Conservation (phyloP, 441 rosid genomes). For the Flueggea neowawraea region DNA sequence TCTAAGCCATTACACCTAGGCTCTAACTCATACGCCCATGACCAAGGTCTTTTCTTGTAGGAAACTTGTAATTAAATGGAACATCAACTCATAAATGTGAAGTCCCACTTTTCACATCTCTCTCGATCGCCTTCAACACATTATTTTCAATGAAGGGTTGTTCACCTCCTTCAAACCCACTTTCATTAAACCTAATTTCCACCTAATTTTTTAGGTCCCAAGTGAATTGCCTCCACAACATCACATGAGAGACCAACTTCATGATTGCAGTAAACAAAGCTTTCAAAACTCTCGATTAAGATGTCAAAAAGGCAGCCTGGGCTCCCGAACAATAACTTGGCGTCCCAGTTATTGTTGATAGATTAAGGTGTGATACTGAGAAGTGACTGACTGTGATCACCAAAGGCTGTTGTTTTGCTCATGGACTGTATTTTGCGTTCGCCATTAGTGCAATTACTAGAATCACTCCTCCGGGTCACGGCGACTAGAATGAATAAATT, state of each 20-base stretch:
- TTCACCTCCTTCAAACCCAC: slow-evolving; percentile 8
- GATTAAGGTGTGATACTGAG: slow-evolving; percentile 1
- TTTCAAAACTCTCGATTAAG: neutral
- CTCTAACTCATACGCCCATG: slow-evolving; percentile 8
- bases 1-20: slow-evolving; percentile 5
- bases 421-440: slow-evolving; percentile 10
- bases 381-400: slow-evolving; percentile 6
- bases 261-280: neutral
- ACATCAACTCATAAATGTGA: slow-evolving; percentile 1
- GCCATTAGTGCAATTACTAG: neutral
- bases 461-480: neutral
- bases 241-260: slow-evolving; percentile 8
- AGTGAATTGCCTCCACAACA: neutral
- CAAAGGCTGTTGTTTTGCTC: slow-evolving; percentile 7
- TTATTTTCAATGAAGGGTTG: slow-evolving; percentile 7
- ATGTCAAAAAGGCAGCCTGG: neutral
- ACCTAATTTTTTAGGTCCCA: slow-evolving; percentile 9
- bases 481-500: neutral
- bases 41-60: slow-evolving; percentile 13
- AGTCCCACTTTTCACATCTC: slow-evolving; percentile 2
- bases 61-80: slow-evolving; percentile 5
- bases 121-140: slow-evolving; percentile 3
- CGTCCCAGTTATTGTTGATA: slow-evolving; percentile 6
- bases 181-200: slow-evolving; percentile 2
- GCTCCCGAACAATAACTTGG: slow-evolving; percentile 11